Percentiles rank a stretch among this genome's conserved stretches.
Conservation (phyloP, 495 filamentous ascomycete genomes). For the Lasiosphaeria ovina region DNA sequence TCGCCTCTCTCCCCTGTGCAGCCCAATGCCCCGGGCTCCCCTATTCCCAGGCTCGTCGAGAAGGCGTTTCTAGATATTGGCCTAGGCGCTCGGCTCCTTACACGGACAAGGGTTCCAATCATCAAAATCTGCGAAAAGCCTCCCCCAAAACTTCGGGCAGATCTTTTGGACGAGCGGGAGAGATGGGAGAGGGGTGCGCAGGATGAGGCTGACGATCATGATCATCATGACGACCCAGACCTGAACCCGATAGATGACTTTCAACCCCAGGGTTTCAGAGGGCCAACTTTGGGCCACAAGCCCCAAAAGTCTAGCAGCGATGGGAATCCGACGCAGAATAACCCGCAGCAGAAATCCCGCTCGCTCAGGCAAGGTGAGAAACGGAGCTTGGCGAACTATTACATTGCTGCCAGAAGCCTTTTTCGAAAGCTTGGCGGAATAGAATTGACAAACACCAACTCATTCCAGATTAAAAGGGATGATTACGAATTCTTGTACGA, state of each 20-base stretch:
- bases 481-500: conserved; percentile 45
- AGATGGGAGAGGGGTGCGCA: conserved; percentile 57
- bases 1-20: conserved; percentile 49
- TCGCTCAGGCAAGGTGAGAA: conserved; percentile 35
- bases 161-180: conserved; percentile 53
- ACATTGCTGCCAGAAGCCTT: conserved; percentile 42
- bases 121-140: conserved; percentile 77
- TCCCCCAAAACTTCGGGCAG: conserved; percentile 45
- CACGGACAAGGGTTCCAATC: conserved; percentile 74
- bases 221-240: conserved; percentile 36
- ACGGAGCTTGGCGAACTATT: conserved; percentile 40
- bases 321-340: no score
- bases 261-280: conserved; percentile 9
- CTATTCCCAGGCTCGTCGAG: conserved; percentile 64
- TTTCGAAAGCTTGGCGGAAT: conserved; percentile 45
- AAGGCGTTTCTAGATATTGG: conserved; percentile 66
- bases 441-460: conserved; percentile 44
- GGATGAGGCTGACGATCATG: conserved; percentile 42
- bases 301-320: no score
- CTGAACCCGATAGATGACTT: conserved; percentile 13
- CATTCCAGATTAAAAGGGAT: conserved; percentile 30
- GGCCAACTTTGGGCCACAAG: background rate
- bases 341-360: conserved; percentile 28
- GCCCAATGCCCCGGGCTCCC: conserved; percentile 51
- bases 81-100: conserved; percentile 66